Percentiles rank a stretch among this genome's conserved stretches.
Conservation (phyloP, 1,139 yeast species). For the Suhomyces panamericanus region DNA sequence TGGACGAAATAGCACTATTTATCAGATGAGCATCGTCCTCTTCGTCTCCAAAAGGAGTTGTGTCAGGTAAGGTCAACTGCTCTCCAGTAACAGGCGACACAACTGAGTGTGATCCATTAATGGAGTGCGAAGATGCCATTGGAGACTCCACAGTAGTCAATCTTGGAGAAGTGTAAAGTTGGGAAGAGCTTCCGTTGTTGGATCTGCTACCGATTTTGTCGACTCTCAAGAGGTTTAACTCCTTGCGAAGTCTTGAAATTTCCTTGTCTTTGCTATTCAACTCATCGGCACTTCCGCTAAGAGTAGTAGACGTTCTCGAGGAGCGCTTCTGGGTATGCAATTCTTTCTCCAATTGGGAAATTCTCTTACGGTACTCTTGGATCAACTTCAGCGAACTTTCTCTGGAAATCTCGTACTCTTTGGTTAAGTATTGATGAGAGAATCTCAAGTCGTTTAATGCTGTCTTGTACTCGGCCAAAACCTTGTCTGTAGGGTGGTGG, state of each 20-base stretch:
- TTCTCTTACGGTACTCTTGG: constrained; percentile 50
- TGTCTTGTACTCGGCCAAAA: constrained; percentile 47
- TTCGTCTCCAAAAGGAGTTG: constrained; percentile 16
- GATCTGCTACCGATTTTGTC: constrained; percentile 45
- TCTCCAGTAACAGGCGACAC: constrained; percentile 32
- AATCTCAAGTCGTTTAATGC: constrained; percentile 63
- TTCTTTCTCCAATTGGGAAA: constrained; percentile 46
- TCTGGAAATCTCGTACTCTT: constrained; percentile 60
- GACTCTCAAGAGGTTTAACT: constrained; percentile 48
- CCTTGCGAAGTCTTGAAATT: constrained; percentile 46
- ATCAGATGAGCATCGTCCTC: constrained; percentile 20
- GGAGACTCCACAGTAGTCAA: constrained; percentile 12
- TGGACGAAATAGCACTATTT: constrained; percentile 14
- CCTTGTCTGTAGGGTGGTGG: constrained; percentile 25
- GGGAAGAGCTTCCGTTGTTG: constrained; percentile 9
- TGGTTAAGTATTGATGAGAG: constrained; percentile 61
- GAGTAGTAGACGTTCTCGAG: constrained; percentile 1
- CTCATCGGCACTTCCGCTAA: constrained; percentile 15
- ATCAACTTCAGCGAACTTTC: constrained; percentile 49
- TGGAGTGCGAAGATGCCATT: constrained; percentile 14
- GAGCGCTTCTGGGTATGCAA: constrained; percentile 5
- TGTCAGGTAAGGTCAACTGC: constrained; percentile 12
- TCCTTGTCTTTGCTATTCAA: constrained; percentile 46
- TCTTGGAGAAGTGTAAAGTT: constrained; percentile 14
- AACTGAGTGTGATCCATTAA: constrained; percentile 10